Evolutionary conservation across 495 filamentous ascomycete species (phyloP).

Genomic region (Hypoxylon cercidicola): DNA sequence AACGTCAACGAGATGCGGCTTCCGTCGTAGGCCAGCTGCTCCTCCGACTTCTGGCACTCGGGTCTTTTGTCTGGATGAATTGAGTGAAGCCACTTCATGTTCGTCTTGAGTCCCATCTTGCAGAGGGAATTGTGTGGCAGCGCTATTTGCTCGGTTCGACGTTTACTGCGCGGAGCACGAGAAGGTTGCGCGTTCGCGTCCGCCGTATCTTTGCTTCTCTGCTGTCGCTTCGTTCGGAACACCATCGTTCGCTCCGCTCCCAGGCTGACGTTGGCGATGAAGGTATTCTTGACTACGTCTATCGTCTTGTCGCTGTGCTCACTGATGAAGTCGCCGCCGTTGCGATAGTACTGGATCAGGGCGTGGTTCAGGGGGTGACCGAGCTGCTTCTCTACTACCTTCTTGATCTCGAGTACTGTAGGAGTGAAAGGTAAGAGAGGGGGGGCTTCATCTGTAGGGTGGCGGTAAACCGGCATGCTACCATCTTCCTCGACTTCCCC

Average conservation of each 20-base stretch:
- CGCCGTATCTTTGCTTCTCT: conserved; percentile 42
- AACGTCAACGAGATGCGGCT: conserved; percentile 94
- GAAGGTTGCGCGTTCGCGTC: no score
- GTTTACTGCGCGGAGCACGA: conserved; percentile 35
- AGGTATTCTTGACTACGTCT: conserved; percentile 83
- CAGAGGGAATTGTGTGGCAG: conserved; percentile 93
- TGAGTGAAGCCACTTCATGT: conserved; percentile 87
- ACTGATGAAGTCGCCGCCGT: conserved; percentile 92
- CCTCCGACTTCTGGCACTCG: conserved; percentile 67
- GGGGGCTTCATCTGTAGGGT: conserved; percentile 91
- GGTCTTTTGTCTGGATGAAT: conserved; percentile 88
- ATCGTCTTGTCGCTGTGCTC: conserved; percentile 98
- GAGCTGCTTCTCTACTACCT: conserved; percentile 71
- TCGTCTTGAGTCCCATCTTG: conserved; percentile 81
- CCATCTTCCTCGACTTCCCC: conserved; percentile 77
- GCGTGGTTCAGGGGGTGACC: conserved; percentile 91
- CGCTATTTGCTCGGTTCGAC: conserved; percentile 67
- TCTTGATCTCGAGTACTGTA: conserved; percentile 73
- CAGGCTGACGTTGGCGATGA: conserved; percentile 91
- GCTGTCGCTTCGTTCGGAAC: conserved; percentile 80
- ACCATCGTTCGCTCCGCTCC: conserved; percentile 93
- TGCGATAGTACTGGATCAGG: conserved; percentile 91
- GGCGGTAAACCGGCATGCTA: conserved; percentile 89
- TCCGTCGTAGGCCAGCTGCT: conserved; percentile 77
- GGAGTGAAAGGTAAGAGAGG: conserved; percentile 79